phyloP scores from a whole-genome alignment of 228 moss, liverwort and hornwort species.

The Sphagnum magellanicum region DNA sequence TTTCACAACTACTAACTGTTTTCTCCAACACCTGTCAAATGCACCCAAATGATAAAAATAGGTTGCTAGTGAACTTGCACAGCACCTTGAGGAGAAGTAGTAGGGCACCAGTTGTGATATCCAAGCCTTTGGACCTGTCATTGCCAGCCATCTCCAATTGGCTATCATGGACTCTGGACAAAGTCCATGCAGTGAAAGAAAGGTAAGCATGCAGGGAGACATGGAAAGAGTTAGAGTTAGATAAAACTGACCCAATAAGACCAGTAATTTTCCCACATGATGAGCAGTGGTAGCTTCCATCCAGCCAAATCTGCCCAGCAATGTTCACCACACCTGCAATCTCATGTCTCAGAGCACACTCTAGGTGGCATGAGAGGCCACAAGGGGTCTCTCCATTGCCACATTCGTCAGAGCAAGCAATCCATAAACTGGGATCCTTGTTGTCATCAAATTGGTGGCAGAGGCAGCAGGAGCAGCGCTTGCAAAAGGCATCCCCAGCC shows the following conservation, averaged over 20 bases:
- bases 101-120: no score
- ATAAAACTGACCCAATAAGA: slow-evolving; percentile 1
- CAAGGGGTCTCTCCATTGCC: neutral
- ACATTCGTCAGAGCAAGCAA: slow-evolving; percentile 2
- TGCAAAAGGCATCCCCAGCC: slow-evolving; percentile 4
- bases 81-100: no score
- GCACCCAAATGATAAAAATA: no score
- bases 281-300: slow-evolving; percentile 1
- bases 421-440: slow-evolving; percentile 8
- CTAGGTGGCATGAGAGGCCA: slow-evolving; percentile 1
- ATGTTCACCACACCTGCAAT: slow-evolving; percentile 4
- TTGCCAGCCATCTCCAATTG: no score
- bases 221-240: no score
- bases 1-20: slow-evolving; percentile 3
- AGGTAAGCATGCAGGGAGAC: no score
- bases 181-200: no score
- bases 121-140: no score
- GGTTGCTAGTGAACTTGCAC: no score
- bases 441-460: slow-evolving; percentile 7
- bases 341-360: slow-evolving; percentile 1
- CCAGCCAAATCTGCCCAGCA: neutral
- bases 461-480: slow-evolving; percentile 8
- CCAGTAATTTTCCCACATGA: slow-evolving; percentile 2
- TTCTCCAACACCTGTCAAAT: slow-evolving; percentile 6
- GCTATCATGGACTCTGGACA: no score